phyloP scores from a whole-genome alignment of 176 grass and related monocot genomes.

The Stipa capillata region DNA sequence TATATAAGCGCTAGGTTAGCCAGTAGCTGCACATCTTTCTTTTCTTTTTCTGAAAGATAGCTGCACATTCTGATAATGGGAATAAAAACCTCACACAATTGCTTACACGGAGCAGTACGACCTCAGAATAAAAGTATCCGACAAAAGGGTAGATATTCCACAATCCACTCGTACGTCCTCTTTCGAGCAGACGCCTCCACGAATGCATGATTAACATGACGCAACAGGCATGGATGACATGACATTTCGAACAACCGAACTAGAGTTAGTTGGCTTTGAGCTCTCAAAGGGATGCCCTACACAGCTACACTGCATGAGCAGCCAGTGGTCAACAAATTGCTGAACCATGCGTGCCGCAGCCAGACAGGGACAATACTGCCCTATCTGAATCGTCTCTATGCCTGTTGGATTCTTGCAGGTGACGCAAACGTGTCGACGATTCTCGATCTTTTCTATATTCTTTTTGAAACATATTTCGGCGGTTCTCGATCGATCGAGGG shows the following conservation, averaged over 20 bases:
- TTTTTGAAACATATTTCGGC: too few relatives aligned
- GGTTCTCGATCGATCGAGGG: too few relatives aligned
- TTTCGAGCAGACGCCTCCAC: too few relatives aligned
- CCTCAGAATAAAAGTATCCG: constrained; percentile 11
- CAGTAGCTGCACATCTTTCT: not conserved
- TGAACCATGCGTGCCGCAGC: not conserved
- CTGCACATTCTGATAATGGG: not conserved
- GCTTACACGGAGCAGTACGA: not conserved
- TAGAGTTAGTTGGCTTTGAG: not conserved
- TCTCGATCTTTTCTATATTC: too few relatives aligned
- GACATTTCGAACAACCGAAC: not conserved
- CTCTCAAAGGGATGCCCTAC: not conserved
- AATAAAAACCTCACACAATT: constrained; percentile 12
- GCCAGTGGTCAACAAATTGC: not conserved
- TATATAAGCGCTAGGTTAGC: not conserved
- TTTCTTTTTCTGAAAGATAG: not conserved
- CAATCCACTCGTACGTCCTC: constrained; percentile 10
- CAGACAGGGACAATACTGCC: not conserved
- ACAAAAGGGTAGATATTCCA: constrained; percentile 21
- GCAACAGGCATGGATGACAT: not conserved
- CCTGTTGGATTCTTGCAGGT: not conserved
- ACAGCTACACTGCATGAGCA: not conserved
- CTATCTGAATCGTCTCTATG: not conserved
- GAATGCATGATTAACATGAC: not conserved
- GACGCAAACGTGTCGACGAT: not conserved